Evolutionary conservation across 2,329 filamentous ascomycete species (phyloP).

Genomic region (Calonectria fujianensis): DNA sequence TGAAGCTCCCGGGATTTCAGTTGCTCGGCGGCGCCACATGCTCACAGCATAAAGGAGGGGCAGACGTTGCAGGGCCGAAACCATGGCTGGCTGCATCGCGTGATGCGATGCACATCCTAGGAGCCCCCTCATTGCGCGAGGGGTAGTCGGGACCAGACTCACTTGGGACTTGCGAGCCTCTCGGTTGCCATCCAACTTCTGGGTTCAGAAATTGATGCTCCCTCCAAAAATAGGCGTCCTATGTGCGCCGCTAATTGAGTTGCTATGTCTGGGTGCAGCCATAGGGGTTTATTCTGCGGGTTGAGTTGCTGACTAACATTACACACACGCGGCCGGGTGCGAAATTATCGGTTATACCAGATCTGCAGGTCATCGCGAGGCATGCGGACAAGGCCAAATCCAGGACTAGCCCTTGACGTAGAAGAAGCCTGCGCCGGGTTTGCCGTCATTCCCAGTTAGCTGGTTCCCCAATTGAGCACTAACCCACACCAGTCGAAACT

Average conservation of each 20-base stretch:
- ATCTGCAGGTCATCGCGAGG: conserved; percentile 24
- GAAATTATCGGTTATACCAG: conserved; percentile 23
- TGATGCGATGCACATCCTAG: conserved; percentile 36
- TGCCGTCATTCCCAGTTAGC: conserved; percentile 29
- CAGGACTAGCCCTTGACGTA: conserved; percentile 17
- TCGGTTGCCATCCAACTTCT: conserved; percentile 3
- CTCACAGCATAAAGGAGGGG: conserved; percentile 27
- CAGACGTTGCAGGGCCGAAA: conserved; percentile 30
- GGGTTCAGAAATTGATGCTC: not conserved
- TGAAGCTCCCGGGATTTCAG: conserved; percentile 6
- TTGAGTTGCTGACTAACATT: not conserved
- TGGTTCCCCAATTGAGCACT: conserved; percentile 23
- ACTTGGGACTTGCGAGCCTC: conserved; percentile 8
- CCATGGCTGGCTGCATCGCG: conserved; percentile 30
- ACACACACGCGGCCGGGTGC: not conserved
- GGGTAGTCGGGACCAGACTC: conserved; percentile 7
- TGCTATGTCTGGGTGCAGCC: not conserved
- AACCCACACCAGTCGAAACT: conserved; percentile 18
- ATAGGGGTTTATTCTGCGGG: not conserved
- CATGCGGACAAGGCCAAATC: conserved; percentile 22
- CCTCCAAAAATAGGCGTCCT: not conserved
- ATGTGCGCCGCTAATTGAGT: not conserved
- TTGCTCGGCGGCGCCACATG: conserved; percentile 37
- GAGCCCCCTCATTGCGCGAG: conserved; percentile 19
- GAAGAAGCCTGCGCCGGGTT: conserved; percentile 24